Evolutionary conservation across 176 grass and related monocot genomes (phyloP).

Genomic region (Triticum urartu): DNA sequence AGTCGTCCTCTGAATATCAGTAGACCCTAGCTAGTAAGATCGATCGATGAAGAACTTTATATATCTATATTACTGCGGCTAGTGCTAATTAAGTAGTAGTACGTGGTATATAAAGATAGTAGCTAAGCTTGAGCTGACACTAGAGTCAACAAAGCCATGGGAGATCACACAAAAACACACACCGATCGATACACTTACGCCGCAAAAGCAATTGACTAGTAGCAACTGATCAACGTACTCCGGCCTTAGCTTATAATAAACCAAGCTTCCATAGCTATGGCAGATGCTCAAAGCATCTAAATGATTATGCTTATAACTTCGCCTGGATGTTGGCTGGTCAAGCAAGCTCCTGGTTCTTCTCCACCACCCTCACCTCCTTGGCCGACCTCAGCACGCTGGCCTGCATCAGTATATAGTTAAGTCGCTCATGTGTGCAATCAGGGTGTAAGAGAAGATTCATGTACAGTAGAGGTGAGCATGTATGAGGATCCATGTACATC

Average conservation of each 20-base stretch:
- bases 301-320: neutral
- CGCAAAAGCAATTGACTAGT: conserved; percentile 30
- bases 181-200: conserved; percentile 15
- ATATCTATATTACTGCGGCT: neutral
- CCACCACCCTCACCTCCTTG: conserved; percentile 90
- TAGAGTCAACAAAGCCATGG: conserved; percentile 47
- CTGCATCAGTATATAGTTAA: conserved; percentile 14
- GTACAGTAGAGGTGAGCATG: neutral
- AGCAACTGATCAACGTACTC: conserved; percentile 31
- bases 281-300: conserved; percentile 52
- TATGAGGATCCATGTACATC: neutral
- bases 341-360: conserved; percentile 97
- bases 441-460: neutral
- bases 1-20: conserved; percentile 31
- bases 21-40: conserved; percentile 24
- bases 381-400: conserved; percentile 63
- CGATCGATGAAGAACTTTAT: conserved; percentile 5
- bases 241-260: conserved; percentile 16
- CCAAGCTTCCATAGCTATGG: conserved; percentile 20
- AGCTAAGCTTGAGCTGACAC: conserved; percentile 44
- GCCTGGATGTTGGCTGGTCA: conserved; percentile 31
- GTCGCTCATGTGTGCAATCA: neutral
- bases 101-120: conserved; percentile 2
- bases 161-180: conserved; percentile 43
- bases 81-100: neutral